phyloP scores from a whole-genome alignment of 2,329 filamentous ascomycete species.

The Colletotrichum godetiae region DNA sequence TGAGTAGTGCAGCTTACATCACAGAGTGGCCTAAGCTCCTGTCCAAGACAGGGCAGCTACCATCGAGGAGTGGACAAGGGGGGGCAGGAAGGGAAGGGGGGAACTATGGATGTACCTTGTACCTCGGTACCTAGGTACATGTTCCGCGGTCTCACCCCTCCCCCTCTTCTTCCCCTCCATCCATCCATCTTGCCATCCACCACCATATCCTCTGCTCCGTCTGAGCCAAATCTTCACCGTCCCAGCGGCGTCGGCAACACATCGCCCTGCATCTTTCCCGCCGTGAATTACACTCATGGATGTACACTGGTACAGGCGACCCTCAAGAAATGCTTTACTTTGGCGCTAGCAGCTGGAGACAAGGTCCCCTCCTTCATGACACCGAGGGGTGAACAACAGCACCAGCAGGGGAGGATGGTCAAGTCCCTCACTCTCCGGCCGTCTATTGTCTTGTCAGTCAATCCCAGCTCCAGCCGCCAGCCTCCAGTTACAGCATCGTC shows the following conservation, averaged over 20 bases:
- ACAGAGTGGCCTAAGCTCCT: conserved; percentile 31
- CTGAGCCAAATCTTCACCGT: neutral
- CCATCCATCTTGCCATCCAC: neutral
- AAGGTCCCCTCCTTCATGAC: conserved; percentile 33
- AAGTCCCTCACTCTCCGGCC: conserved; percentile 2
- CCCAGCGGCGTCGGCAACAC: neutral
- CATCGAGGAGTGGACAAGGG: neutral
- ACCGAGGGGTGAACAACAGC: conserved; percentile 11
- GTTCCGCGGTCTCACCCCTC: conserved; percentile 8
- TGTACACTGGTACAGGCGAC: conserved; percentile 9
- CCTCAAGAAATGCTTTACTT: conserved; percentile 12
- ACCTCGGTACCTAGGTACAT: conserved; percentile 8
- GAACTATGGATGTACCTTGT: neutral
- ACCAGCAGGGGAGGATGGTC: neutral
- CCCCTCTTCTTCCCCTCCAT: neutral
- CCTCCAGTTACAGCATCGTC: neutral
- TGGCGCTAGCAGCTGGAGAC: conserved; percentile 33
- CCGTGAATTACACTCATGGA: neutral
- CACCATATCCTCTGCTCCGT: no score
- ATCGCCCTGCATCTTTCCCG: conserved; percentile 4
- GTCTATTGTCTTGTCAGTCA: neutral
- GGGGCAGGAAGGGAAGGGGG: neutral
- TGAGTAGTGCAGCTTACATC: conserved; percentile 20
- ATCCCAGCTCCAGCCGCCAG: neutral
- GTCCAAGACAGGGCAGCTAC: conserved; percentile 19